Percentiles rank a stretch among this genome's conserved stretches.
These are phyloP conservation scores for Acrodontium crateriforme DNA, from an alignment of 2,329 filamentous ascomycete genomes.

Conservation along the genomic window DNA sequence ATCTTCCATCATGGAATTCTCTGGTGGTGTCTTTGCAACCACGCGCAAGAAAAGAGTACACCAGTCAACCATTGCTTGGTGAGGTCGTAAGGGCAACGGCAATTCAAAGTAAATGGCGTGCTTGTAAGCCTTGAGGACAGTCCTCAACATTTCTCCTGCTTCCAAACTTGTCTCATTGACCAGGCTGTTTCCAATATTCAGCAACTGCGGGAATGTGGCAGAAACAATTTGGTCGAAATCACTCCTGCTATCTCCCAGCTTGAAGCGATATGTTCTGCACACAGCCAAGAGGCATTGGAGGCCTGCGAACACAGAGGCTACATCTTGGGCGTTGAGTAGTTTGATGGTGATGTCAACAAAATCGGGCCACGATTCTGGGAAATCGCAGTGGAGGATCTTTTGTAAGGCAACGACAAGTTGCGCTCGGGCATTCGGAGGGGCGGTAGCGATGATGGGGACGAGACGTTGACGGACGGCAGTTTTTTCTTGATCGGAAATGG, in stretches of 20 bases:
- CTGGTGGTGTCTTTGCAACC: constrained; percentile 71
- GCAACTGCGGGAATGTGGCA: constrained; percentile 73
- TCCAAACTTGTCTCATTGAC: constrained; percentile 86
- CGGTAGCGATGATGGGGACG: constrained; percentile 71
- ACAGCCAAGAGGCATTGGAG: constrained; percentile 89
- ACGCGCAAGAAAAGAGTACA: constrained; percentile 88
- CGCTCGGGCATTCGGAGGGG: constrained; percentile 64
- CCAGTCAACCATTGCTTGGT: constrained; percentile 82
- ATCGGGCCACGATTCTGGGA: constrained; percentile 82
- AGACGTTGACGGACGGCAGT: constrained; percentile 72
- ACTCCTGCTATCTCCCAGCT: constrained; percentile 63
- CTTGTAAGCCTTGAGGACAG: constrained; percentile 93
- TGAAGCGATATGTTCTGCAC: constrained; percentile 91
- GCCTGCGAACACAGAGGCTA: constrained; percentile 77
- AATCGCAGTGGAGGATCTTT: constrained; percentile 92
- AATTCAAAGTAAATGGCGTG: constrained; percentile 94
- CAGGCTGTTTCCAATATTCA: constrained; percentile 76
- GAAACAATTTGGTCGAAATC: constrained; percentile 94
- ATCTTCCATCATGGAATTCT: constrained; percentile 64
- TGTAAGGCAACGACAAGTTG: constrained; percentile 91
- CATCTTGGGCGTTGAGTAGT: constrained; percentile 74
- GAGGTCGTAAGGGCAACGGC: constrained; percentile 60
- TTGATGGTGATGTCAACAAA: constrained; percentile 89
- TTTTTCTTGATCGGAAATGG: constrained; percentile 83
- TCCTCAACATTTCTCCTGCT: constrained; percentile 90